Percentiles rank a stretch among this genome's conserved stretches.
Evolutionary conservation across 179 eudicot species (phyloP).

Genomic region (Vitellaria paradoxa): DNA sequence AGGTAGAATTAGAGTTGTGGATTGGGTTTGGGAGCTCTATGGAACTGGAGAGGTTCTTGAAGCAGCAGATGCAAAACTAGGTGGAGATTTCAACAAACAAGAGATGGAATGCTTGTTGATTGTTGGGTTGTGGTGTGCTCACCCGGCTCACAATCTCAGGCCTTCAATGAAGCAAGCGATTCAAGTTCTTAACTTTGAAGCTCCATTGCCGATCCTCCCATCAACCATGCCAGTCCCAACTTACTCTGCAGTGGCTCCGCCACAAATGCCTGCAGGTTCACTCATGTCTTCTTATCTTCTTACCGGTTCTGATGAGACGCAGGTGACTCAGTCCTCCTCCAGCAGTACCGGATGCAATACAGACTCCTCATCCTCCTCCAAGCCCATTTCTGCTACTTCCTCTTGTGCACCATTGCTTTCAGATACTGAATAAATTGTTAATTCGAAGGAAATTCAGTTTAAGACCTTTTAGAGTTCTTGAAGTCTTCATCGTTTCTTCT

Average conservation of each 20-base stretch:
- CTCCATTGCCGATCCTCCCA: slow-evolving; percentile 27
- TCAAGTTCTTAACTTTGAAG: background rate
- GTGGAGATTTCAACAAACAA: slow-evolving; percentile 10
- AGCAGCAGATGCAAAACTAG: slow-evolving; percentile 21
- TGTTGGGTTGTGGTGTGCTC: slow-evolving; percentile 22
- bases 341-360: no score
- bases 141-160: slow-evolving; percentile 23
- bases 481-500: background rate
- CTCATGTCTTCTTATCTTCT: no score
- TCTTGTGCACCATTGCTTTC: no score
- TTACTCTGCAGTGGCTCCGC: background rate
- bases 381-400: no score
- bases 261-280: no score
- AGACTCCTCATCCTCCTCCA: no score
- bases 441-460: no score
- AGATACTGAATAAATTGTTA: no score
- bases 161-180: slow-evolving; percentile 33
- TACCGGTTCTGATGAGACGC: no score
- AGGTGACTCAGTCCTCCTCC: no score
- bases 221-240: slow-evolving; percentile 14
- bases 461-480: background rate
- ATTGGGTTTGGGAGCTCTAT: slow-evolving; percentile 28
- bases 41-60: slow-evolving; percentile 20
- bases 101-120: slow-evolving; percentile 23
- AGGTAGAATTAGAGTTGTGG: slow-evolving; percentile 12